Evolutionary conservation across 2,329 filamentous ascomycete genomes (phyloP).

Genomic region (Phialophora chinensis): DNA sequence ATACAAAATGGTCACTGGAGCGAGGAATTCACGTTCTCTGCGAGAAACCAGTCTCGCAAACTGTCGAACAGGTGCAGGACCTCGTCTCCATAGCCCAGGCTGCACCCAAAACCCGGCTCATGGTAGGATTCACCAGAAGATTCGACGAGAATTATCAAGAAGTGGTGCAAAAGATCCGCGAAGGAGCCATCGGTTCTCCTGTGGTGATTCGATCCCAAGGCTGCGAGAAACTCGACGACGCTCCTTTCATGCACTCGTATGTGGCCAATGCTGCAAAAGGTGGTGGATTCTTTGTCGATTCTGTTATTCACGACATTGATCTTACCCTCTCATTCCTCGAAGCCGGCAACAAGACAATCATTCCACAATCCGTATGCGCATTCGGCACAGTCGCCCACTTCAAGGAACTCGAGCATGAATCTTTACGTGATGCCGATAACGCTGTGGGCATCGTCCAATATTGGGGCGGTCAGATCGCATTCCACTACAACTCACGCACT

Average conservation of each 20-base stretch:
- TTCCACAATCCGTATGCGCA: conserved; percentile 45
- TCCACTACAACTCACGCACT: conserved; percentile 53
- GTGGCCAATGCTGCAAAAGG: conserved; percentile 43
- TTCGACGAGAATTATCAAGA: conserved; percentile 54
- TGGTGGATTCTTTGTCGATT: conserved; percentile 55
- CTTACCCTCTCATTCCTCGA: conserved; percentile 52
- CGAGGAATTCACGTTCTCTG: conserved; percentile 63
- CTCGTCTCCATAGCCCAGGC: conserved; percentile 20
- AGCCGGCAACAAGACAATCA: conserved; percentile 44
- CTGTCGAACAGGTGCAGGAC: conserved; percentile 24
- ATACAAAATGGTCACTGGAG: conserved; percentile 63
- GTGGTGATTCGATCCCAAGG: conserved; percentile 52
- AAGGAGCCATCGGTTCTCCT: conserved; percentile 49
- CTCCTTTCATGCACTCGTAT: conserved; percentile 53
- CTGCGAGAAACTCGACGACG: conserved; percentile 48
- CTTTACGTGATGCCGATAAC: conserved; percentile 51
- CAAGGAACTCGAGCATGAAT: conserved; percentile 43
- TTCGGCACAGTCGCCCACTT: conserved; percentile 46
- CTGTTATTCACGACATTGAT: conserved; percentile 54
- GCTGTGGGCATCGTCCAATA: conserved; percentile 54
- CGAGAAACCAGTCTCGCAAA: conserved; percentile 60
- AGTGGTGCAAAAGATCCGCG: conserved; percentile 45
- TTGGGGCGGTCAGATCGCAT: conserved; percentile 52
- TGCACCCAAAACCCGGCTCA: conserved; percentile 46
- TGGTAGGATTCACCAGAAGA: conserved; percentile 54